phyloP scores from a whole-genome alignment of 345 rosid genomes.

The Orychophragmus violaceus region DNA sequence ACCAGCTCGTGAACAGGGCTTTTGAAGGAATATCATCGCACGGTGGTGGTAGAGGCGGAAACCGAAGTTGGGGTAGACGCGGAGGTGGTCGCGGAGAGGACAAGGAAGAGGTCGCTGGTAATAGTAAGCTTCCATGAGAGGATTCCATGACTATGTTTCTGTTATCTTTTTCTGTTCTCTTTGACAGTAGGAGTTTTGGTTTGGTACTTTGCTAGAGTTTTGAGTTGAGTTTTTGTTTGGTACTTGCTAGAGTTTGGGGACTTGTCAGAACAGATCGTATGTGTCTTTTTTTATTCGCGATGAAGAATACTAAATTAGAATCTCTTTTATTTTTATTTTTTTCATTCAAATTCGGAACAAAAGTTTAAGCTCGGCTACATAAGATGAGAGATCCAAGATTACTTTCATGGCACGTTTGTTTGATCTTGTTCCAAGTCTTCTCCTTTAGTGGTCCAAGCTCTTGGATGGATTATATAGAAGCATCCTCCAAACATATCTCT shows the following conservation, averaged over 20 bases:
- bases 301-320: not conserved
- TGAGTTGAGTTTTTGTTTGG: constrained; percentile 10
- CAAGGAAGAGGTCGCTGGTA: constrained; percentile 58
- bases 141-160: not conserved
- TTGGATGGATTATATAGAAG: not conserved
- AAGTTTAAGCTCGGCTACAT: not conserved
- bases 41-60: constrained; percentile 52
- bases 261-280: not conserved
- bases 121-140: not conserved
- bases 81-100: constrained; percentile 61
- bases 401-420: no score
- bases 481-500: not conserved
- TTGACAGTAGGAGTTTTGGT: constrained; percentile 11
- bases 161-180: not conserved
- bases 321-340: not conserved
- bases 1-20: constrained; percentile 85
- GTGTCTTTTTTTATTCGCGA: not conserved
- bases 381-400: no score
- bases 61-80: constrained; percentile 53
- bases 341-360: not conserved
- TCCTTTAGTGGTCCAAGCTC: not conserved
- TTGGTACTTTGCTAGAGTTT: constrained; percentile 21
- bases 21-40: constrained; percentile 68
- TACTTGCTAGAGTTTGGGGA: constrained; percentile 14
- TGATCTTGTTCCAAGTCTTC: not conserved